These are phyloP conservation scores for Daldinia caldariorum DNA, from an alignment of 495 filamentous ascomycete species.

Conservation along the genomic window DNA sequence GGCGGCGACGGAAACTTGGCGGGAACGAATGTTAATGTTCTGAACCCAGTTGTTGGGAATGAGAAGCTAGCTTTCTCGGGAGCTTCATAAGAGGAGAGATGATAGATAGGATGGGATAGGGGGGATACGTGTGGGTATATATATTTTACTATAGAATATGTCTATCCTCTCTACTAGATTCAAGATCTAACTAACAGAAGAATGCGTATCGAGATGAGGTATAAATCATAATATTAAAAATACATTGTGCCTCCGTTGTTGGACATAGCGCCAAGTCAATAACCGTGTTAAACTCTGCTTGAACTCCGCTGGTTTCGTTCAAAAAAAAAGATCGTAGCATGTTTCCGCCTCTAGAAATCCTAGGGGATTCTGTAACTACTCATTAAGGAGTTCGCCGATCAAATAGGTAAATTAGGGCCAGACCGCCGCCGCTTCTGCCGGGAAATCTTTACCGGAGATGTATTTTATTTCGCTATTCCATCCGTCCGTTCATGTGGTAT, in stretches of 20 bases:
- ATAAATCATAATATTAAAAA: background rate
- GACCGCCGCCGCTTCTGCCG: conserved; percentile 1
- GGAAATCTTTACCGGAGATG: conserved; percentile 7
- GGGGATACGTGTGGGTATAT: conserved; percentile 4
- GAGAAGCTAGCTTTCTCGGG: conserved; percentile 52
- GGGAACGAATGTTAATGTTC: conserved; percentile 56
- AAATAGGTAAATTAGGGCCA: background rate
- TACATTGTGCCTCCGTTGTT: background rate
- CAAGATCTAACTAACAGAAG: background rate
- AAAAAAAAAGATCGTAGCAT: background rate
- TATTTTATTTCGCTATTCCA: conserved; percentile 12
- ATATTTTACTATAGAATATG: background rate
- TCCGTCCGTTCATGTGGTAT: conserved; percentile 27
- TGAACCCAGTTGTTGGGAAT: conserved; percentile 56
- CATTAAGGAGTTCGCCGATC: background rate
- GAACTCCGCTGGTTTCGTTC: background rate
- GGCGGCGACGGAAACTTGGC: conserved; percentile 55
- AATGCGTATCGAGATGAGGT: background rate
- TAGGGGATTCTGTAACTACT: background rate
- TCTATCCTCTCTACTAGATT: background rate
- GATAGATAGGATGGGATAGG: background rate
- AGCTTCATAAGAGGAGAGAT: conserved; percentile 25
- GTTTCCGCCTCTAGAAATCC: background rate
- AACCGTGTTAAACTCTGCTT: background rate
- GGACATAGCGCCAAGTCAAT: background rate